Percentiles rank a stretch among this genome's conserved stretches.
Evolutionary conservation across 2,329 filamentous ascomycete genomes (phyloP).

Genomic region (Pseudovirgaria hyperparasitica): DNA sequence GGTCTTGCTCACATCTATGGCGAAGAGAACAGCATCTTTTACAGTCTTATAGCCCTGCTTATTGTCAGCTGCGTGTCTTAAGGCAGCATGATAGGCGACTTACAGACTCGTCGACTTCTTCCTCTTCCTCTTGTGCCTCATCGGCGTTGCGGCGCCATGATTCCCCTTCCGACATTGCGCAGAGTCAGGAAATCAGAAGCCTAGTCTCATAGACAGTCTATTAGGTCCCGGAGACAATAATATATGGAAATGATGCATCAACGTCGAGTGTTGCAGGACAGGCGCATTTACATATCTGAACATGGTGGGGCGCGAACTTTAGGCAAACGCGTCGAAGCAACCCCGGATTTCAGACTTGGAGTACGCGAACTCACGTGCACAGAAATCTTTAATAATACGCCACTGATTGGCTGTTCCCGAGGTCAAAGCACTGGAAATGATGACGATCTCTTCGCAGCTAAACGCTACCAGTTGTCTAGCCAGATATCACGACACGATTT

Average conservation of each 20-base stretch:
- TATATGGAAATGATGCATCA: not conserved
- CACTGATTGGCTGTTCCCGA: too few relatives aligned
- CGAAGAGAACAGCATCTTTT: slow-evolving; percentile 97
- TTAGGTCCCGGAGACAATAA: not conserved
- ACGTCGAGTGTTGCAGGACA: too few relatives aligned
- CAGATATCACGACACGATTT: too few relatives aligned
- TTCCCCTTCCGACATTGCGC: not conserved
- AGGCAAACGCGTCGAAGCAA: slow-evolving; percentile 2
- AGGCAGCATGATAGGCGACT: slow-evolving; percentile 7
- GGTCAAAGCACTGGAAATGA: too few relatives aligned
- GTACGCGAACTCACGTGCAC: not conserved
- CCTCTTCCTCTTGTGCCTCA: slow-evolving; percentile 55
- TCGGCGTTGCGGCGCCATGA: slow-evolving; percentile 16
- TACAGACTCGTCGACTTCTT: slow-evolving; percentile 55
- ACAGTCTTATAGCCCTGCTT: slow-evolving; percentile 71
- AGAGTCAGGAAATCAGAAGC: slow-evolving; percentile 13
- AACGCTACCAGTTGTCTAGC: too few relatives aligned
- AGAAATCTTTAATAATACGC: too few relatives aligned
- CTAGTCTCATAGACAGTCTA: slow-evolving; percentile 4
- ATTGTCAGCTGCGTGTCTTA: slow-evolving; percentile 8
- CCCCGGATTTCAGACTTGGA: not conserved
- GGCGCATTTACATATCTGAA: too few relatives aligned
- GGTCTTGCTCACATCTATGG: slow-evolving; percentile 77
- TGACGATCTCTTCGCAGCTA: too few relatives aligned
- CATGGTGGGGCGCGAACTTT: too few relatives aligned